Base-by-base conservation (phyloP, 176 grass and related monocot genomes). In the Carex parvula region DNA sequence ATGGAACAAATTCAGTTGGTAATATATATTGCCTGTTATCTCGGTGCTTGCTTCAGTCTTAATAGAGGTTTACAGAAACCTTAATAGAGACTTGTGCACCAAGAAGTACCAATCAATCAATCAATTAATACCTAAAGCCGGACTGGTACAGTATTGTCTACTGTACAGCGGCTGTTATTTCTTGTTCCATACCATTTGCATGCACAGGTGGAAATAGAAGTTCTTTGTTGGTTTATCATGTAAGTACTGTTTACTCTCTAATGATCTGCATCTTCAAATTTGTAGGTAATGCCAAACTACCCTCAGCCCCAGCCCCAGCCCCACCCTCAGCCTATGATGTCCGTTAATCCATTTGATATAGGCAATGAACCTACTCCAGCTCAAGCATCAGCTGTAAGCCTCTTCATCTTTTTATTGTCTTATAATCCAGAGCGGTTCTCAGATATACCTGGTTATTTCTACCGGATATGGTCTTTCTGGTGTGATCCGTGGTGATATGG, bases 261-360 rank as follows among this genome's bases (percentile, higher is more conserved):
- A 78, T 16, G 59, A 69, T 55, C 12, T 60, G 82, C 22, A 53
- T 75, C 80, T 86, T 73, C 78, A 65, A 87, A 41, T 82, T 89
- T 92, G 16, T 88, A 95, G 91, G 87, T 83, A 89, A 90, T 89
- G 91, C 96, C 92, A 83, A 72, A 82, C 76, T 94, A 91, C 70
- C 77, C 78, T 26, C 92, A 89, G 60, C 55, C 84, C 22, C 21
- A 75, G 70, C 15, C 33, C 21, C 69, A 93, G 80, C 73, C 33
- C 21, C 69, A 93, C 75, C 73, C 85, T 59, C 94, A 91, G 29
- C 67, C 88, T 85, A 67, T 44, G 57, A 95, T 80, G 86, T 85
- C 93, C 87, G 90, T 85, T 12, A 99, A 99, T 75, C 96, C 96
- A 86, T 99, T 99, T 88, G 91, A 99, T 85, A 80, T 95, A 35